A percentile compares a stretch with the other conserved stretches of the same genome.
Conservation (phyloP, 805 yeast genomes). For the Barnettozyma siamensis region DNA sequence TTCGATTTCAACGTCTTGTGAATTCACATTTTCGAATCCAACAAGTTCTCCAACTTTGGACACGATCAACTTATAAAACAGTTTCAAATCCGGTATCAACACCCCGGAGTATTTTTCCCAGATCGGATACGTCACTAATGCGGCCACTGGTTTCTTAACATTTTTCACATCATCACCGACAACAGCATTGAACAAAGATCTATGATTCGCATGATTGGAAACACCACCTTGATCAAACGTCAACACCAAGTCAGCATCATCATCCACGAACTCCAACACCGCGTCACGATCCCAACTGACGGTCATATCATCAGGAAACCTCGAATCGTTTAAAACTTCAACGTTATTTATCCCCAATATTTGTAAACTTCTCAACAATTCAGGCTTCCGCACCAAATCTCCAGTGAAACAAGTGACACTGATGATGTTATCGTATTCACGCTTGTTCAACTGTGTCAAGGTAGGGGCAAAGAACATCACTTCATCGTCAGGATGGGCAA, state of each 20-base stretch:
- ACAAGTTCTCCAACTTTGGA: background rate
- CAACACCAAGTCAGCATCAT: slow-evolving; percentile 38
- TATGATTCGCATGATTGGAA: slow-evolving; percentile 86
- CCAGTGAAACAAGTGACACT: slow-evolving; percentile 76
- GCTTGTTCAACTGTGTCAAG: slow-evolving; percentile 44
- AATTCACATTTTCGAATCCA: background rate
- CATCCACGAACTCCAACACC: slow-evolving; percentile 34
- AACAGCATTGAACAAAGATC: slow-evolving; percentile 48
- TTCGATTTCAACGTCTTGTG: background rate
- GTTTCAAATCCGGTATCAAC: slow-evolving; percentile 11
- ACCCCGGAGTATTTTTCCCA: slow-evolving; percentile 45
- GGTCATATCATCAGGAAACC: slow-evolving; percentile 64
- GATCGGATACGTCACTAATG: slow-evolving; percentile 29
- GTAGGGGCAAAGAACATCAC: slow-evolving; percentile 95
- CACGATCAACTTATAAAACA: background rate
- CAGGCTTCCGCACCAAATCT: slow-evolving; percentile 43
- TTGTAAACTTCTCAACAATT: slow-evolving; percentile 49
- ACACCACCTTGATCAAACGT: slow-evolving; percentile 84
- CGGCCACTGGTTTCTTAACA: slow-evolving; percentile 17
- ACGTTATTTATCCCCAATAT: slow-evolving; percentile 44
- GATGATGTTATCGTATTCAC: slow-evolving; percentile 44
- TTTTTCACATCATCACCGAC: too few species aligned
- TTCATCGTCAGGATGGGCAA: slow-evolving; percentile 98
- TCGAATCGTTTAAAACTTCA: slow-evolving; percentile 41
- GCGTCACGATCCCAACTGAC: slow-evolving; percentile 51